These are phyloP conservation scores for Geotrichum klebahnii DNA, from an alignment of 1,139 yeast species.

Conservation along the genomic window DNA sequence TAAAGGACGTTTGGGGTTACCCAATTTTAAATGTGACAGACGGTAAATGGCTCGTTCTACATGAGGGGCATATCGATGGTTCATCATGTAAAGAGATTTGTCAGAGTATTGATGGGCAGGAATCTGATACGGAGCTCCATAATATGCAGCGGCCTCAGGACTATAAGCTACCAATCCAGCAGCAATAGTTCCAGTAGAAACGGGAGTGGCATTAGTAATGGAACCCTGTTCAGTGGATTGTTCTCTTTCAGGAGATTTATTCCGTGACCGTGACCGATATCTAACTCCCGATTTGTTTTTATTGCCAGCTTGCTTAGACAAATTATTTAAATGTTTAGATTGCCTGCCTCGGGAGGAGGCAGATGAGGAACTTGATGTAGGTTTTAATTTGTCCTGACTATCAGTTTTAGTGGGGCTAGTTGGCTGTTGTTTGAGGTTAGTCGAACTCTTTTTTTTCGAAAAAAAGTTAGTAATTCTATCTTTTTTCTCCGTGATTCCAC, in stretches of 20 bases:
- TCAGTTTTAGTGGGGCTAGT: not conserved
- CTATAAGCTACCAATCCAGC: constrained; percentile 24
- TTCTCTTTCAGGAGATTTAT: constrained; percentile 7
- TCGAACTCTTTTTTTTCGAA: constrained; percentile 18
- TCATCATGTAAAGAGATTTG: constrained; percentile 39
- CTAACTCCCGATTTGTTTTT: constrained; percentile 11
- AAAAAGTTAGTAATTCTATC: constrained; percentile 17
- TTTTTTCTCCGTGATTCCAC: constrained; percentile 10
- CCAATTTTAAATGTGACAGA: constrained; percentile 83
- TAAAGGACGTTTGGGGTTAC: constrained; percentile 86
- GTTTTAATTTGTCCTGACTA: not conserved
- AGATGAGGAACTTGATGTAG: constrained; percentile 4
- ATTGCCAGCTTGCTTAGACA: constrained; percentile 1
- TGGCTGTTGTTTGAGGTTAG: constrained; percentile 10
- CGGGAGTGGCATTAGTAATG: not conserved
- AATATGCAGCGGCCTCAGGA: constrained; percentile 26
- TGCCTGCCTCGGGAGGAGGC: not conserved
- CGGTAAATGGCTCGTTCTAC: constrained; percentile 93
- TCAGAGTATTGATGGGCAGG: constrained; percentile 41
- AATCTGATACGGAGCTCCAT: constrained; percentile 39
- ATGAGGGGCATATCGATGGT: constrained; percentile 77
- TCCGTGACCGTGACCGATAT: constrained; percentile 13
- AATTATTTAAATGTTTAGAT: constrained; percentile 1
- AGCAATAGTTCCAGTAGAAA: not conserved
- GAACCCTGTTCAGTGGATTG: not conserved